phyloP scores from a whole-genome alignment of 179 eudicot genomes.

The Amaranthus tricolor region DNA sequence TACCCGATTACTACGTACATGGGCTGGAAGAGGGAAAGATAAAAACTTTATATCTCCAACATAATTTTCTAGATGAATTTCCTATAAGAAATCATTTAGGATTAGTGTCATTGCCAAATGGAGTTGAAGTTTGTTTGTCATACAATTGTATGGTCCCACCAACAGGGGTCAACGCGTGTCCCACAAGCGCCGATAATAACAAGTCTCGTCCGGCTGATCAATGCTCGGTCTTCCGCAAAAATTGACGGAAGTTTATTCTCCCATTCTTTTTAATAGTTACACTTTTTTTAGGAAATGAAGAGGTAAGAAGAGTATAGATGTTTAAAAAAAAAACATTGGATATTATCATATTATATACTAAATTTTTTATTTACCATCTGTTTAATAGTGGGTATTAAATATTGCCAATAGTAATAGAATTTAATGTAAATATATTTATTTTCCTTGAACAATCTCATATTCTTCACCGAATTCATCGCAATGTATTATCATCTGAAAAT shows the following conservation, averaged over 20 bases:
- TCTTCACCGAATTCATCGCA: too few species aligned
- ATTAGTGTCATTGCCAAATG: slow-evolving; percentile 26
- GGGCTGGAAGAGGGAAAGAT: slow-evolving; percentile 34
- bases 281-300: neutral
- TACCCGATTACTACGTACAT: slow-evolving; percentile 35
- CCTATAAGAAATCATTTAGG: slow-evolving; percentile 20
- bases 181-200: slow-evolving; percentile 41
- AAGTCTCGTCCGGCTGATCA: slow-evolving; percentile 51
- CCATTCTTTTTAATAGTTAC: too few species aligned
- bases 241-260: neutral
- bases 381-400: too few species aligned
- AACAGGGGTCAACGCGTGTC: slow-evolving; percentile 44
- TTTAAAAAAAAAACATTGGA: too few species aligned
- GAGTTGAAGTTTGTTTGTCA: slow-evolving; percentile 46
- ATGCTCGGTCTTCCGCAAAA: slow-evolving; percentile 46
- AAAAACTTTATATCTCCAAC: slow-evolving; percentile 52
- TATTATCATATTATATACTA: too few species aligned
- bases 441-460: too few species aligned
- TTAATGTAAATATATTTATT: too few species aligned
- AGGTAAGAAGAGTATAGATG: too few species aligned
- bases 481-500: too few species aligned
- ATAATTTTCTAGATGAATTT: slow-evolving; percentile 47
- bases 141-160: slow-evolving; percentile 75
- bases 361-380: too few species aligned
- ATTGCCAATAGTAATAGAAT: too few species aligned